These are phyloP conservation scores for Trebouxia gelatinosa DNA, from an alignment of 163 green algal genomes.

Conservation along the genomic window DNA sequence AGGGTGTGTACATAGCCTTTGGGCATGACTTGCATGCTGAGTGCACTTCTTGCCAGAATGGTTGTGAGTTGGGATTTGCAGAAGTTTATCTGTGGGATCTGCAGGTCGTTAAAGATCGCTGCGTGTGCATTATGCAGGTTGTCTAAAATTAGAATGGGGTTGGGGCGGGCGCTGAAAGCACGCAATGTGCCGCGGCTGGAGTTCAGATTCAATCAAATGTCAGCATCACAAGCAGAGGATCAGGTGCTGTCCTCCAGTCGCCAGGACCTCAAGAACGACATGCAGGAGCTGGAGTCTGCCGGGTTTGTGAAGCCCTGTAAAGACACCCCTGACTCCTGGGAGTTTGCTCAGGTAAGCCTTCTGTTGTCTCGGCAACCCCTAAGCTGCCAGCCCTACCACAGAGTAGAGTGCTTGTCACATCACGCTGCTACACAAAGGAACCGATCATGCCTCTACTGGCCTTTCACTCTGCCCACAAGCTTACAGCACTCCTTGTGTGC, in stretches of 20 bases:
- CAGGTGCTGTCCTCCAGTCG: constrained; percentile 40
- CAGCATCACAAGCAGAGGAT: constrained; percentile 10
- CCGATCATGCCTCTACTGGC: too few species aligned
- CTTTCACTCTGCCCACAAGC: too few species aligned
- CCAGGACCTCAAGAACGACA: constrained; percentile 43
- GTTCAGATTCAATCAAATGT: constrained; percentile 17
- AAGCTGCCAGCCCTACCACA: too few species aligned
- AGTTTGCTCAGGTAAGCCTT: constrained; percentile 38
- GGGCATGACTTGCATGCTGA: too few species aligned
- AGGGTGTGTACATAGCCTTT: too few species aligned
- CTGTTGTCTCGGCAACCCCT: too few species aligned
- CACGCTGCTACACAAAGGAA: too few species aligned
- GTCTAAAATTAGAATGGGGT: not conserved
- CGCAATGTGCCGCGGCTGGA: constrained; percentile 9
- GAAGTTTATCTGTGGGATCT: not conserved
- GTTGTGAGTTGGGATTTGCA: too few species aligned
- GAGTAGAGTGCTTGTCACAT: too few species aligned
- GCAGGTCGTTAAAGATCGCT: not conserved
- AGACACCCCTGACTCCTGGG: constrained; percentile 23
- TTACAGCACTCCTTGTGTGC: too few species aligned
- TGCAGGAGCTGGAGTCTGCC: constrained; percentile 21
- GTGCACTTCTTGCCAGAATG: too few species aligned
- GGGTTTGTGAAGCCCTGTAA: constrained; percentile 29
- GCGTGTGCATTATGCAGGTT: not conserved
- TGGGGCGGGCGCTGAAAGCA: not conserved